Evolutionary conservation across 2,329 filamentous ascomycete species (phyloP), one percentile per base, ranked within the genome.

Genomic region (Colletotrichum caudatum): DNA sequence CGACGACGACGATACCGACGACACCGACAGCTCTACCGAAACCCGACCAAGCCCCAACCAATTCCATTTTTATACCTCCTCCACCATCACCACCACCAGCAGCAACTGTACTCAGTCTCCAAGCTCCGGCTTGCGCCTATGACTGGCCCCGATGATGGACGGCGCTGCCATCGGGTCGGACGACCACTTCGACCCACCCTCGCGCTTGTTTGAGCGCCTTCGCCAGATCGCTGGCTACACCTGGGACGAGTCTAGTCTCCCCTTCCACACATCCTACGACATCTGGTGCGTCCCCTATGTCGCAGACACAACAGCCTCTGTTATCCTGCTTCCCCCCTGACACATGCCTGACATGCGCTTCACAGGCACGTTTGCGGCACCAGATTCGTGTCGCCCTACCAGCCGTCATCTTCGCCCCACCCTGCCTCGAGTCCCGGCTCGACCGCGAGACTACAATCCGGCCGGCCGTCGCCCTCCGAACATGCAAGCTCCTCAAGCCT

Each of bases 191-290:
- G 88, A 90, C 78, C 90, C 91, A 71, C 92, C 91, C 54, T 84
- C 87, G 75, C 89, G 91, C 76, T 87, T 95, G 64, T 92, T 91
- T 76, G 92, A 94, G 79, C 89, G 93, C 62, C 85, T 95, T 75
- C 87, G 89, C 73, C 91, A 93, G 79, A 86, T 95, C 74, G 87
- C 91, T 57, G 92, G 92, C 64, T 94, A 94, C 79, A 89, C 88
- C 8, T 95, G 93, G 93, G 92, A 94, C 80, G 91, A 93, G 75
- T 86, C 88, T 18, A 80, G 78, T 69, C 81, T 81, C 35, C 88
- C 89, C 14, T 84, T 87, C 67, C 90, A 91, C 78, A 88, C 88
- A 62, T 94, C 91, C 76, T 98, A 97, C 82, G 94, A 97, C 80
- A 94, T 95, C 84, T 98, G 95, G 94, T 90, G 84, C 77, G 82